Base-by-base conservation (phyloP, 495 filamentous ascomycete species). In the Podospora australis region DNA sequence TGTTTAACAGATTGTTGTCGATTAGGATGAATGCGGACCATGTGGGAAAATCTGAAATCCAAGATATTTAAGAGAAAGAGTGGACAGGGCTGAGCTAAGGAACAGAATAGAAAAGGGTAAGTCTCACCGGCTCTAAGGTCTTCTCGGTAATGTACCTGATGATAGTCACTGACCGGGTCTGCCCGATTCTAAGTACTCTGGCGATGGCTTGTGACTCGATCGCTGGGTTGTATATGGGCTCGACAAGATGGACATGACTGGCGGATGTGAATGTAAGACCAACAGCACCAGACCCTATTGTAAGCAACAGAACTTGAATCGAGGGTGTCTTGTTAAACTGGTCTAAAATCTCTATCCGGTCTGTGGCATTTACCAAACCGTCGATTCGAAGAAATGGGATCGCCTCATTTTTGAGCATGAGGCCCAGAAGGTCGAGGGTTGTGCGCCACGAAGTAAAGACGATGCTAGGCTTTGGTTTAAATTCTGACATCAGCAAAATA, bases 401-500 rank as follows among this genome's bases (percentile, higher is more conserved):
- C 2, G 16, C 6, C 13, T 5, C 1, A 11, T 42, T 9, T 7
- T 19, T 24, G 6, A 42, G 39, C 20, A 42, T 3, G 4, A 24
- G 23, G 17, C 21, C 17, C 4, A 42, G 39, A 5, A 42, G 6
- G 0, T 23, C 13, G 0, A 42, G 21, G 17, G 36, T 39, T 6
- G 39, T 42, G 4, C 39, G 39, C 39, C 39, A 42, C 3, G 39
- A 42, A 4, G 39, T 23, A n/a, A 42, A 42, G 39, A 42, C 39
- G 21, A 28, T 25, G 21, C 39, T 2, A 6, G 10, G 11, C 5
- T 19, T 17, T 39, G 3, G 17, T n/a, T n/a, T n/a, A n/a, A n/a
- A n/a, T n/a, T n/a, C n/a, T n/a, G n/a, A n/a, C n/a, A n/a, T n/a
- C n/a, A 30, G 26, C 6, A 30, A 13, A 30, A 30, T 6, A 13